Evolutionary conservation across 169 alveolate species (phyloP).

Genomic region (Babesia bovis): DNA sequence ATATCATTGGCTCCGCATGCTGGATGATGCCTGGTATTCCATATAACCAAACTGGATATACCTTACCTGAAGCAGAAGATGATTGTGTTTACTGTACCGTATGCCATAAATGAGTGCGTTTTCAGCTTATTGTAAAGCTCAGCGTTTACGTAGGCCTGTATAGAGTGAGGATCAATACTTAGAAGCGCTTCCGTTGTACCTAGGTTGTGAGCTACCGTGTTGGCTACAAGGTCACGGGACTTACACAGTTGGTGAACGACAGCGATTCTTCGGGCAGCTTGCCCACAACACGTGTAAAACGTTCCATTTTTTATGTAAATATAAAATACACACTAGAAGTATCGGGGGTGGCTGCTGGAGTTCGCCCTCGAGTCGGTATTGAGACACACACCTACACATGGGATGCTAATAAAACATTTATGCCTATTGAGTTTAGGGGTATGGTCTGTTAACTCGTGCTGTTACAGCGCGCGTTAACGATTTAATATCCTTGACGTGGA

Average conservation of each 20-base stretch:
- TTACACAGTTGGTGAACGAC: conserved; percentile 66
- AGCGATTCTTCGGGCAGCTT: conserved; percentile 68
- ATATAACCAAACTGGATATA: not conserved
- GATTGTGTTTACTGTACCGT: conserved; percentile 53
- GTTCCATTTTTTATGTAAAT: conserved; percentile 18
- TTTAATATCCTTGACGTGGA: conserved; percentile 60
- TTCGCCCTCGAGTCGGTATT: too few relatives aligned
- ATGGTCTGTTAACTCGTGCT: conserved; percentile 41
- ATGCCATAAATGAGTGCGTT: conserved; percentile 52
- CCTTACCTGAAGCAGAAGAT: conserved; percentile 63
- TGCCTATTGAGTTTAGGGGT: not conserved
- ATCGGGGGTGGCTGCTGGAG: too few relatives aligned
- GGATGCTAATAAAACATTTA: too few relatives aligned
- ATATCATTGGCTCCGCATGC: conserved; percentile 53
- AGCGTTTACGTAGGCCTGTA: conserved; percentile 58
- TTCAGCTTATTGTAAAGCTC: conserved; percentile 55
- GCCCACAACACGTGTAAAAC: conserved; percentile 40
- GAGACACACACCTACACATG: too few relatives aligned
- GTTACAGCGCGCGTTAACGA: conserved; percentile 64
- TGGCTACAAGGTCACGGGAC: not conserved
- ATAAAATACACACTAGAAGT: too few relatives aligned
- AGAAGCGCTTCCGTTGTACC: too few relatives aligned
- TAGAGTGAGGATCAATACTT: not conserved
- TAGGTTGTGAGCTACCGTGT: not conserved
- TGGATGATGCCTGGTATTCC: conserved; percentile 37